phyloP scores from a whole-genome alignment of 306 rosid genomes.

The Hippophae gyantsensis region DNA sequence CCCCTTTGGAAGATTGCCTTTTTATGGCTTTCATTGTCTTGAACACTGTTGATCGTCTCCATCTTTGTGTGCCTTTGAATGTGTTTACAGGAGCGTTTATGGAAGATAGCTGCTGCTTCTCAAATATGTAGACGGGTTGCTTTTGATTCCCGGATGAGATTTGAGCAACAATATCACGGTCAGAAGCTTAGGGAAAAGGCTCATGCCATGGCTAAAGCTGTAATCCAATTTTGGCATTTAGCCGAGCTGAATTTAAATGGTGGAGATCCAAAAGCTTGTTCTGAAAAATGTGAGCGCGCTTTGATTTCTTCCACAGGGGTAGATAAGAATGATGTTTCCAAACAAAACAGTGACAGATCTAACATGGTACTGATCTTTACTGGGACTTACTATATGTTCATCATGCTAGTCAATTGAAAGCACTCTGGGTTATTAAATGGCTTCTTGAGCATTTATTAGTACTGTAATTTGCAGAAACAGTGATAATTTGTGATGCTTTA shows the following conservation, averaged over 20 bases:
- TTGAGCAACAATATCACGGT: slow-evolving; percentile 40
- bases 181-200: slow-evolving; percentile 52
- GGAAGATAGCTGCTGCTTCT: slow-evolving; percentile 89
- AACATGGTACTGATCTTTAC: slow-evolving; percentile 33
- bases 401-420: slow-evolving; percentile 14
- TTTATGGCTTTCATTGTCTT: neutral
- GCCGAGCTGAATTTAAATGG: slow-evolving; percentile 51
- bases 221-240: slow-evolving; percentile 87
- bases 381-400: slow-evolving; percentile 8
- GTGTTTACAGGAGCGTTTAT: slow-evolving; percentile 74
- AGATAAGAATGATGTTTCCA: slow-evolving; percentile 30
- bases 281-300: slow-evolving; percentile 16
- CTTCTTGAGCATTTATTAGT: neutral
- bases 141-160: slow-evolving; percentile 58
- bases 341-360: slow-evolving; percentile 28
- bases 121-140: slow-evolving; percentile 65
- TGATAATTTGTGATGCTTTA: no score
- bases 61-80: neutral
- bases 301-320: slow-evolving; percentile 25
- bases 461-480: no score
- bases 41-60: neutral
- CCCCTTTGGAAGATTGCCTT: slow-evolving; percentile 2
- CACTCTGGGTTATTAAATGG: neutral
- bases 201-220: slow-evolving; percentile 76
- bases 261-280: slow-evolving; percentile 19